Evolutionary conservation across 2,329 filamentous ascomycete species (phyloP).

Genomic region (Pseudogymnoascus sp.): DNA sequence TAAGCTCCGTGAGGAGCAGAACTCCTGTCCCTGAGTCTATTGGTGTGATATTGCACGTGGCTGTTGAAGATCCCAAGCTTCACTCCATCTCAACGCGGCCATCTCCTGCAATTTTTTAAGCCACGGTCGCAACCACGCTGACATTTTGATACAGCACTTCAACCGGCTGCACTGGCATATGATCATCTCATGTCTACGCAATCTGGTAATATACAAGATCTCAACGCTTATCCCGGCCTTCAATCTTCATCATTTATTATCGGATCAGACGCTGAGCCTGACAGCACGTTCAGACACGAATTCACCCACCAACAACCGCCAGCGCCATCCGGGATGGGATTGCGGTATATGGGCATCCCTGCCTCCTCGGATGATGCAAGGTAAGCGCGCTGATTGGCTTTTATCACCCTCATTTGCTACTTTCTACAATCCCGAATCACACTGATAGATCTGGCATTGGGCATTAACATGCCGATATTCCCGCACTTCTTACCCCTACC

Average conservation of each 20-base stretch:
- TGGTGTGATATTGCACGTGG: slow-evolving; percentile 1
- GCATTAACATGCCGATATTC: slow-evolving; percentile 6
- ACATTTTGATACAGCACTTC: slow-evolving; percentile 21
- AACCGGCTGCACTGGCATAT: slow-evolving; percentile 20
- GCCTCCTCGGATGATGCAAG: slow-evolving; percentile 28
- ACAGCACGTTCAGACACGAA: slow-evolving; percentile 28
- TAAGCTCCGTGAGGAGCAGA: background rate
- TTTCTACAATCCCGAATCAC: slow-evolving; percentile 2
- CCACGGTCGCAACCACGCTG: slow-evolving; percentile 13
- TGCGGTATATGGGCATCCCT: slow-evolving; percentile 27
- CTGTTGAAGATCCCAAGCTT: background rate
- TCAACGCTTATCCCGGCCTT: slow-evolving; percentile 24
- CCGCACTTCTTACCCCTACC: background rate
- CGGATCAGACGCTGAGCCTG: slow-evolving; percentile 27
- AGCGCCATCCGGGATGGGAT: slow-evolving; percentile 27
- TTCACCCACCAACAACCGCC: slow-evolving; percentile 19
- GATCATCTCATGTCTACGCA: slow-evolving; percentile 31
- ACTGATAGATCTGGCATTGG: background rate
- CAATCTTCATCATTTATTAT: slow-evolving; percentile 27
- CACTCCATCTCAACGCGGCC: background rate
- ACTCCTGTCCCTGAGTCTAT: background rate
- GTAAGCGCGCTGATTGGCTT: slow-evolving; percentile 19
- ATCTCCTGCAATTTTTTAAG: slow-evolving; percentile 8
- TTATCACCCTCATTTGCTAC: slow-evolving; percentile 3
- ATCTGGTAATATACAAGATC: slow-evolving; percentile 29